Conservation (phyloP, 2,329 filamentous ascomycete species). For the Cadophora sp. region DNA sequence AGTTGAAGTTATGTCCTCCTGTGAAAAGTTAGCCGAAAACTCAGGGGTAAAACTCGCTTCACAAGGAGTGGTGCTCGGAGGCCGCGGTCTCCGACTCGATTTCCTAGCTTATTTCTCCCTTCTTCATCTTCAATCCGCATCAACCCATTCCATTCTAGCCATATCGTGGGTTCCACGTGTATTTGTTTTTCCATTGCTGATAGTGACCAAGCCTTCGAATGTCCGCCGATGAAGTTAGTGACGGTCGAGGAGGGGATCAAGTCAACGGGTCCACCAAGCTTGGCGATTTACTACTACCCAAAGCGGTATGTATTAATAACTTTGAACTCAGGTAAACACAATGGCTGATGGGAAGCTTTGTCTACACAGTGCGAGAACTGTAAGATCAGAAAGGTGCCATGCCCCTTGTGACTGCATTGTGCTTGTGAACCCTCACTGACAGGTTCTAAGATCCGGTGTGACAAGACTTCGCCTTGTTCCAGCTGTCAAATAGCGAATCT, state of each 20-base stretch:
- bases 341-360: not conserved
- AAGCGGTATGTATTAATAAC: slow-evolving; percentile 21
- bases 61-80: not conserved
- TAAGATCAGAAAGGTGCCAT: slow-evolving; percentile 25
- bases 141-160: not conserved
- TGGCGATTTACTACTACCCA: slow-evolving; percentile 22
- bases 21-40: no score
- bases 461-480: slow-evolving; percentile 30
- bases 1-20: no score
- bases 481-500: slow-evolving; percentile 30
- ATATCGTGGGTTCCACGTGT: slow-evolving; percentile 2
- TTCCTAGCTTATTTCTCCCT: not conserved
- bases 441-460: slow-evolving; percentile 26
- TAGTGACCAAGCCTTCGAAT: not conserved
- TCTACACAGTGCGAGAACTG: slow-evolving; percentile 27
- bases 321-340: not conserved
- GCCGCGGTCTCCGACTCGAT: slow-evolving; percentile 4
- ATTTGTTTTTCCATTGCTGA: not conserved
- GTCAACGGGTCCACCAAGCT: slow-evolving; percentile 1
- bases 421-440: not conserved
- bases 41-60: slow-evolving; percentile 9
- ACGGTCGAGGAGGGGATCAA: not conserved
- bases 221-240: not conserved
- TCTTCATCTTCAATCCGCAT: not conserved
- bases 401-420: not conserved